phyloP scores from a whole-genome alignment of 441 rosid genomes.

The Mallotus repandus region DNA sequence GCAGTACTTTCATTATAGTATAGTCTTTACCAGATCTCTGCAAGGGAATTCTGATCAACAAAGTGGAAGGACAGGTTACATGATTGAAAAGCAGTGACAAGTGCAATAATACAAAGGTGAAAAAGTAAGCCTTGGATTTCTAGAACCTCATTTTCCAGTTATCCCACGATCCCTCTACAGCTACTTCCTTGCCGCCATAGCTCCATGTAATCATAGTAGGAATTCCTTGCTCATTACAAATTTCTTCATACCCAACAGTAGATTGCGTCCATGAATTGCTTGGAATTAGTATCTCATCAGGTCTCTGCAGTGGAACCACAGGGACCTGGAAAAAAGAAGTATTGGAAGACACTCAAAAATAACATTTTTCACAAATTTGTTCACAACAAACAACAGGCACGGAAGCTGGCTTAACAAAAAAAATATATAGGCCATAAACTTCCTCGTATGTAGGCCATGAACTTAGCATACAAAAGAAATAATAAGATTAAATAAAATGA shows the following conservation, averaged over 20 bases:
- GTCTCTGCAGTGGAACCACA: conserved; percentile 80
- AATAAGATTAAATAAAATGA: conserved; percentile 2
- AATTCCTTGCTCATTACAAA: conserved; percentile 65
- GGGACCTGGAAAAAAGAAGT: conserved; percentile 57
- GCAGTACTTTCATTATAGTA: conserved; percentile 89
- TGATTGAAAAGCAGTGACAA: conserved; percentile 12
- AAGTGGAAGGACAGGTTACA: conserved; percentile 13
- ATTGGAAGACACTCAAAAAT: conserved; percentile 1
- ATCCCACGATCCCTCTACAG: conserved; percentile 98
- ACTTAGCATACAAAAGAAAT: not conserved
- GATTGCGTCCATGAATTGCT: conserved; percentile 62
- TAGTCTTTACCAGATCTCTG: conserved; percentile 94
- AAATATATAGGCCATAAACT: not conserved
- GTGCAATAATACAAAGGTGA: not conserved
- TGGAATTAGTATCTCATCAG: conserved; percentile 79
- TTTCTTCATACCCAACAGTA: conserved; percentile 52
- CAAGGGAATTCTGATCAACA: conserved; percentile 64
- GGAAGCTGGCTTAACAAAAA: not conserved
- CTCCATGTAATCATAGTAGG: conserved; percentile 96
- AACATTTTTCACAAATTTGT: not conserved
- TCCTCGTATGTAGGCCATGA: not conserved
- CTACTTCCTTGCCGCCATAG: conserved; percentile 77
- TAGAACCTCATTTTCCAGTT: conserved; percentile 79
- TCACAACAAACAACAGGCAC: not conserved
- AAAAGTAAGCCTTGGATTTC: not conserved